Conservation (phyloP, 176 grass and related monocot species). For the Microstegium vimineum region DNA sequence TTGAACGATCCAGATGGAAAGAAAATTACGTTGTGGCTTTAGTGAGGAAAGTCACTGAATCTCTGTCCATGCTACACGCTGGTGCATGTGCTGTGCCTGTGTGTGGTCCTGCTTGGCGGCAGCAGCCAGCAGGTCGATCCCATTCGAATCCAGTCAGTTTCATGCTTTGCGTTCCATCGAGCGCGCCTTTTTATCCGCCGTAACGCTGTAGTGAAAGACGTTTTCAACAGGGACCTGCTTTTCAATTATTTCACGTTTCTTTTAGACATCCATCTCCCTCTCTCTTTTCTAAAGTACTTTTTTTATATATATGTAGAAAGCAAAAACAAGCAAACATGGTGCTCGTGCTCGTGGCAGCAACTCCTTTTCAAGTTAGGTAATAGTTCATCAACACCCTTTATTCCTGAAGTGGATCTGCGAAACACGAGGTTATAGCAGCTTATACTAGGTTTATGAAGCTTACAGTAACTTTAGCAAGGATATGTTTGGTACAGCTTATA, state of each 20-base stretch:
- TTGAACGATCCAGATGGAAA: too few species aligned
- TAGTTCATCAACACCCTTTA: neutral
- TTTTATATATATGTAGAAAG: neutral
- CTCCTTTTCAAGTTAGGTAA: slow-evolving; percentile 22
- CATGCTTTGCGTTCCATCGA: too few species aligned
- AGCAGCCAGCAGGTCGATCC: too few species aligned
- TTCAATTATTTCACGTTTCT: neutral
- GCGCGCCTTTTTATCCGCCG: neutral
- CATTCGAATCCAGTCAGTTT: neutral
- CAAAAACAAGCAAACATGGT: neutral
- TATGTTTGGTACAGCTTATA: too few species aligned
- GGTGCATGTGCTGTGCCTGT: neutral
- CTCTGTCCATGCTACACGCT: too few species aligned
- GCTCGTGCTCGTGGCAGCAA: neutral
- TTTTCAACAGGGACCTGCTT: neutral
- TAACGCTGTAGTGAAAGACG: neutral
- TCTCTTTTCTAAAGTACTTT: neutral
- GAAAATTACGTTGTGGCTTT: too few species aligned
- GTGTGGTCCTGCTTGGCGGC: neutral
- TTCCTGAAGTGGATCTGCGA: neutral
- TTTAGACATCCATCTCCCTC: neutral
- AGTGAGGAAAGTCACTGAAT: too few species aligned
- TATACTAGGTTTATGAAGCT: too few species aligned
- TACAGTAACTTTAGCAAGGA: too few species aligned
- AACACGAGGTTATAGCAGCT: neutral